These are phyloP conservation scores for Mercurialis annua DNA, from an alignment of 345 rosid genomes.

Conservation along the genomic window DNA sequence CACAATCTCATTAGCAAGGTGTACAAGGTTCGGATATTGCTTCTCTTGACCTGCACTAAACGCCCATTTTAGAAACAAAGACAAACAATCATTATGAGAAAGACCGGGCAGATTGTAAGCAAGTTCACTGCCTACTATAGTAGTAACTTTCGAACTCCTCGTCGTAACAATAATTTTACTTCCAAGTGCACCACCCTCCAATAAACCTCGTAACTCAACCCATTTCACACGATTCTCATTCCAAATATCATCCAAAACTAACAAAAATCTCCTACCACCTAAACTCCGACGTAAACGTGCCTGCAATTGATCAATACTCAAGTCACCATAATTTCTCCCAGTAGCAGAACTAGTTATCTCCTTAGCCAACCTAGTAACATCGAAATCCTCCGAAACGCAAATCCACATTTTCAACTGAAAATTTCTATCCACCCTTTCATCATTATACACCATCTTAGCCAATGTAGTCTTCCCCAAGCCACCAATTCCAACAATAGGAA, in stretches of 20 bases:
- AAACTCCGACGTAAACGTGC: background rate
- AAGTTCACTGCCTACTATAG: background rate
- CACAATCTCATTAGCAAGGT: conserved; percentile 16
- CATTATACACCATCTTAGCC: conserved; percentile 27
- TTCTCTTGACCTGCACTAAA: conserved; percentile 9
- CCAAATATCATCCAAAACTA: no score
- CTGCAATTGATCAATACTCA: conserved; percentile 9
- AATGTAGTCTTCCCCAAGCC: conserved; percentile 14
- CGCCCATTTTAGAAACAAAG: conserved; percentile 3
- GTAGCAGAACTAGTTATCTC: conserved; percentile 16
- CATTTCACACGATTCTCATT: background rate
- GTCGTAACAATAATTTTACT: conserved; percentile 22
- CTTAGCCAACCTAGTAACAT: conserved; percentile 12
- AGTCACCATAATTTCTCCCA: background rate
- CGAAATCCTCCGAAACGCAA: conserved; percentile 23
- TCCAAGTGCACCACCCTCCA: conserved; percentile 11
- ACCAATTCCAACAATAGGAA: conserved; percentile 26
- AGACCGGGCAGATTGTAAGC: conserved; percentile 10
- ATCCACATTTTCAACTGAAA: conserved; percentile 27
- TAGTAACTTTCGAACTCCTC: conserved; percentile 10
- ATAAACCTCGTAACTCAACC: background rate
- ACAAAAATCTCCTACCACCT: conserved; percentile 1
- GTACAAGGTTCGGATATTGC: background rate
- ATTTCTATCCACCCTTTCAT: conserved; percentile 7
- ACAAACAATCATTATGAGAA: conserved; percentile 2